Base-by-base conservation (phyloP, 139 green algal genomes). In the Auxenochlorella protothecoides region DNA sequence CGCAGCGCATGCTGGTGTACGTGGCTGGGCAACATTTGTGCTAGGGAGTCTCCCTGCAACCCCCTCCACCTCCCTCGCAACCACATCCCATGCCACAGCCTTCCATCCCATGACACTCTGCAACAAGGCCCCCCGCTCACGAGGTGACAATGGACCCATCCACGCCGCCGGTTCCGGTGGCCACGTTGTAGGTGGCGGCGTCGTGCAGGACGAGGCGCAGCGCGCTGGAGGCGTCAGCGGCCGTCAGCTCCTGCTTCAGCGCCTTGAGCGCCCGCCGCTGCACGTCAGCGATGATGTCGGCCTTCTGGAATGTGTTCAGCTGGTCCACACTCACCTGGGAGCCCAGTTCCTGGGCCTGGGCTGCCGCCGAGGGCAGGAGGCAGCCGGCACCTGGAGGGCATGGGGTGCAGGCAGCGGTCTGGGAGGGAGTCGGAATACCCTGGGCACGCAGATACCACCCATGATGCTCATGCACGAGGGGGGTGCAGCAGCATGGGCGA, bases 91-190 rank as follows among this genome's bases (percentile, higher is more conserved):
- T 44, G 27, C 27, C 27, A 44, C 27, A 44, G 27, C 27, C 27
- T 44, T 44, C 27, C 27, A 44, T 1, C 27, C 27, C 27, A 44
- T 44, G 27, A 44, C 27, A 44, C 27, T 44, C 27, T 51, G 55
- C 13, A 11, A 57, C 12, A 53, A 59, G 6, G 7, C 12, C 3
- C 2, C 14, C 10, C 2, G 12, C 70, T 78, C 65, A 85, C 80
- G 79, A 75, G 14, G 85, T 69, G 3, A 89, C 68, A 53, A 95
- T 87, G 60, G 86, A 92, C 8, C 89, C 90, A 65, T 95, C 84
- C 9, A 88, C 63, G 53, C 90, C 90, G 57, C 90, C 90, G 0
- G 81, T 91, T 68, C 85, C 85, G 62, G 80, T 88, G 2, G 59
- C 77, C 3, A 75, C 55, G 69, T 96, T 87, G 70, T 88, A 95